These are phyloP conservation scores for Pugionium cornutum DNA, from an alignment of 345 rosid genomes.

Conservation along the genomic window DNA sequence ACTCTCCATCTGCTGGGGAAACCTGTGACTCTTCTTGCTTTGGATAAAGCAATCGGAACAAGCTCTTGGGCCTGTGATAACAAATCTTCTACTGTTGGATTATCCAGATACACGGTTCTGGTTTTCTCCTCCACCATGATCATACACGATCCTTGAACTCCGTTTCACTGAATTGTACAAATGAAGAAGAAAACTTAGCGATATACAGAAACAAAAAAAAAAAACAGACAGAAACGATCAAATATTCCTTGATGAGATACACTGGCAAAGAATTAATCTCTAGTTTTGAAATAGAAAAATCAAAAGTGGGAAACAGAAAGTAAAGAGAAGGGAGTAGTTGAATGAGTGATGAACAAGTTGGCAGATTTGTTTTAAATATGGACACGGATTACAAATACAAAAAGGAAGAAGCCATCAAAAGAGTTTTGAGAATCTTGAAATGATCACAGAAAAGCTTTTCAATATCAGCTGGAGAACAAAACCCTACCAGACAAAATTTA, in stretches of 20 bases:
- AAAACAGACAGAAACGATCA: background rate
- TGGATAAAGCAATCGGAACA: conserved; percentile 59
- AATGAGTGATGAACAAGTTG: conserved; percentile 50
- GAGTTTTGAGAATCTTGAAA: conserved; percentile 53
- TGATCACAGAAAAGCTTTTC: conserved; percentile 47
- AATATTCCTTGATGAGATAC: conserved; percentile 37
- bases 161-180: conserved; percentile 38
- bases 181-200: background rate
- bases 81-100: conserved; percentile 72
- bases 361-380: conserved; percentile 37
- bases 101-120: conserved; percentile 6
- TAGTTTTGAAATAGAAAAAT: conserved; percentile 19
- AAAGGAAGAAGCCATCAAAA: conserved; percentile 46
- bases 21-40: conserved; percentile 63
- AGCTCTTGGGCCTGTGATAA: conserved; percentile 64
- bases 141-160: conserved; percentile 34
- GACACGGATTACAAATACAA: conserved; percentile 37
- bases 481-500: conserved; percentile 48
- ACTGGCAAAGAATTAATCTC: conserved; percentile 25
- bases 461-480: conserved; percentile 49
- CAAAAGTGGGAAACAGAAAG: conserved; percentile 42
- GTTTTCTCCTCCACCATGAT: conserved; percentile 36
- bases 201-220: conserved; percentile 7
- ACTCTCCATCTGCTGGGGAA: conserved; percentile 89
- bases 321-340: conserved; percentile 77